Percentiles rank a stretch among this genome's conserved stretches.
Conservation (phyloP, 1,139 yeast genomes). For the Hanseniaspora uvarum region DNA sequence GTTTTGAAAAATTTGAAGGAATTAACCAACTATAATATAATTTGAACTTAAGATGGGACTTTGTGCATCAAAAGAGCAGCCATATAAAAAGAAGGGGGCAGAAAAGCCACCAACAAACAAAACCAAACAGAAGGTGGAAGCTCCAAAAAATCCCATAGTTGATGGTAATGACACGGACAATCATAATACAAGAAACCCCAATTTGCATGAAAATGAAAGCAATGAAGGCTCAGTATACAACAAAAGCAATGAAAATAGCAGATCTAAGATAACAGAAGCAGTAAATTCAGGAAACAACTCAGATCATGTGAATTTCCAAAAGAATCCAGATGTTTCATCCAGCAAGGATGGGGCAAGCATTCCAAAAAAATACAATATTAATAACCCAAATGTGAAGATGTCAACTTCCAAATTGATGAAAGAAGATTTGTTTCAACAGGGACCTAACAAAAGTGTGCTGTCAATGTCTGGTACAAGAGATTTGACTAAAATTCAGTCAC, state of each 20-base stretch:
- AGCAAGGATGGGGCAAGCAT: no score
- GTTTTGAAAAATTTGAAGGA: no score
- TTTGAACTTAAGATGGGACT: constrained; percentile 26
- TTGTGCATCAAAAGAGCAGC: constrained; percentile 28
- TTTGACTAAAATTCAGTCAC: neutral
- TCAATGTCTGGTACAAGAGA: neutral
- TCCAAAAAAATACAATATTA: neutral
- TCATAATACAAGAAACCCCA: neutral
- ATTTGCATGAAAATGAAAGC: neutral
- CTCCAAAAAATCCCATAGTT: neutral
- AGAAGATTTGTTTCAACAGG: constrained; percentile 14
- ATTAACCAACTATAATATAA: neutral
- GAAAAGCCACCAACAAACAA: neutral
- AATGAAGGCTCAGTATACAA: neutral
- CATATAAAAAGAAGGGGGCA: neutral
- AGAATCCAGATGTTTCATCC: no score
- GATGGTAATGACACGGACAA: neutral
- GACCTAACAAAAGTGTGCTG: constrained; percentile 7
- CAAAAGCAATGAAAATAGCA: neutral
- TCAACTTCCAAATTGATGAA: constrained; percentile 15
- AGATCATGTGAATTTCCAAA: no score
- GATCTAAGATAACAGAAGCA: no score
- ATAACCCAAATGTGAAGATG: neutral
- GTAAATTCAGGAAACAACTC: no score
- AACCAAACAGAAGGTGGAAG: neutral